Base-by-base conservation (phyloP, 805 yeast genomes). In the Kuraishia hungarica region DNA sequence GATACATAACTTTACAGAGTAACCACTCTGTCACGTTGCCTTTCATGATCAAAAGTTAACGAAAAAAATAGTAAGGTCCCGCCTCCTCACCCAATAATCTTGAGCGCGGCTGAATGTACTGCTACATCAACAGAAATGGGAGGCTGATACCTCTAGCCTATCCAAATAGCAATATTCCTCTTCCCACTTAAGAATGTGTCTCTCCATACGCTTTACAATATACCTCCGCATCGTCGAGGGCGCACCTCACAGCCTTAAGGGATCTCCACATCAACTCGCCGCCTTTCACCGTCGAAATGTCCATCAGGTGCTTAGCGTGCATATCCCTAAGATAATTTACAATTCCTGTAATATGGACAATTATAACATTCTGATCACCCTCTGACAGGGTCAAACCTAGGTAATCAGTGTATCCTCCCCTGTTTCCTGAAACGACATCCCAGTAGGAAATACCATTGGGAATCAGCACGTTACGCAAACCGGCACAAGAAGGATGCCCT, bases 361-460 rank as follows among this genome's bases (percentile, higher is more conserved):
- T 60, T 51, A 68, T 68, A 17, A 72, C 72, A 17, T 74, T 72
- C 28, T 61, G 59, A 59, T 75, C 78, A 8, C 71, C 68, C 23
- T 70, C 69, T 1, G 77, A 72, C 11, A 71, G 59, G 2, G 76
- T 60, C 23, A 75, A 63, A 1, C 74, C 66, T 58, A 73, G 54
- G 39, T 62, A 62, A 56, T 71, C 75, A 6, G 64, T 53, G 28
- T 43, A 24, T 6, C 39, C 39, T 7, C 35, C 51, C 10, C 52
- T 46, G 15, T 26, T 15, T 1, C 55, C 8, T 2, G 53, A 20
- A 22, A 52, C 50, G 17, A 53, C 52, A 11, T 53, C 52, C 82
- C 81, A 78, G 51, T 65, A 67, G 2, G 78, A 67, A 21, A 78
- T 72, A 10, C 78, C 76, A 57, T 76, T 77, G 1, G 81, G 79